Conservation (phyloP, 768 basidiomycete species). For the Russula dissimulans region DNA sequence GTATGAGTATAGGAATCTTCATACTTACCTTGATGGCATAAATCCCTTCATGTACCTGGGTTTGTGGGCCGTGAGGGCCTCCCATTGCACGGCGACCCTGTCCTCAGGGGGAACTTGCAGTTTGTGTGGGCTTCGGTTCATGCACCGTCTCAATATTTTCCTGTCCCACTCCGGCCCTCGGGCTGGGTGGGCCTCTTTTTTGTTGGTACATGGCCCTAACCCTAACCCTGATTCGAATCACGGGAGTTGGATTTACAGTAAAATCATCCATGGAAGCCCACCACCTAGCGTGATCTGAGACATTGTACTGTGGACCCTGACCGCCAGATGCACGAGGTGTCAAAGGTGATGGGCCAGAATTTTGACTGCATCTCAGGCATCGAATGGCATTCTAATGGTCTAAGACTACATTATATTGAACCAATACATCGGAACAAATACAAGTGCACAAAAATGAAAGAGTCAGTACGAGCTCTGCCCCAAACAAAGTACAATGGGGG, state of each 20-base stretch:
- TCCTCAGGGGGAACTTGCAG: conserved; percentile 21
- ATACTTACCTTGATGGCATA: conserved; percentile 26
- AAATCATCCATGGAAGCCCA: too few species aligned
- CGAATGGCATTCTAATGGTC: background rate
- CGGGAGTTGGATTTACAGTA: too few species aligned
- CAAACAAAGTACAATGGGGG: background rate
- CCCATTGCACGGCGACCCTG: conserved; percentile 25
- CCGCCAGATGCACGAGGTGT: too few species aligned
- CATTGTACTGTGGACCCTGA: too few species aligned
- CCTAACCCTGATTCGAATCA: conserved; percentile 15
- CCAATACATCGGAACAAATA: conserved; percentile 6
- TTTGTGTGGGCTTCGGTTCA: conserved; percentile 52
- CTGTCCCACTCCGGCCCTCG: conserved; percentile 53
- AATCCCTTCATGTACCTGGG: conserved; percentile 23
- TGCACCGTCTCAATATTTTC: conserved; percentile 78
- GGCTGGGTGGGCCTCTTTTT: conserved; percentile 23
- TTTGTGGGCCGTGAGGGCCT: conserved; percentile 22
- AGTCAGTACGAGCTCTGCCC: background rate
- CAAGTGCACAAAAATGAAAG: background rate
- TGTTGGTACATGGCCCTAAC: background rate
- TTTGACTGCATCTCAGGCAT: background rate
- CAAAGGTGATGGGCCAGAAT: too few species aligned
- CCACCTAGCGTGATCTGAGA: too few species aligned
- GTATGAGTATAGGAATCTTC: background rate
- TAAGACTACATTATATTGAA: conserved; percentile 7